Evolutionary conservation across 78 protist genomes (phyloP), one percentile per base, ranked within the genome.

Genomic region (Dictyostelium capitatum): DNA sequence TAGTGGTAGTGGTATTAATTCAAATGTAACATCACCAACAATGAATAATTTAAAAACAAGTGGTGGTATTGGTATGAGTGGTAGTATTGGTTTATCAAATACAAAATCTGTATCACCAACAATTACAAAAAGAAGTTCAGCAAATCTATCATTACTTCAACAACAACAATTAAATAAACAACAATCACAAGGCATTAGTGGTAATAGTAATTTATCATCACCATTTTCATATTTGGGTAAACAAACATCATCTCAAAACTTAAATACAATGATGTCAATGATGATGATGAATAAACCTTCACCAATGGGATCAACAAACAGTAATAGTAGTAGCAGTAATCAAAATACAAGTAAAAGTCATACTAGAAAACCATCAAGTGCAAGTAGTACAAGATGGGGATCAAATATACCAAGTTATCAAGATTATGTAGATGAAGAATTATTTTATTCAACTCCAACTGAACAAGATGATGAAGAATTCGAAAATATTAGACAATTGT

Each of bases 351-450:
- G 70, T 20, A 43, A 53, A 43, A 56, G 75, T 20, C 93, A 87
- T 77, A 32, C 83, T 5, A 48, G 93, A 48, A 87, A 74, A 37
- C 59, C 67, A 32, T 53, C 75, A 1, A 28, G 80, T 47, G 37
- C 79, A 32, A 23, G 57, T 12, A 20, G 50, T 2, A 37, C 92
- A 4, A 30, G 93, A 28, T 87, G 84, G 83, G 93, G 85, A 1
- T 46, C 69, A 0, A 87, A 87, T 50, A 28, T 77, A 32, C 84
- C 82, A 28, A 53, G 74, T 47, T 87, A 87, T 64, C 93, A 87
- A 77, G 93, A 87, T 19, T 87, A 87, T 64, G 93, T 87, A 0
- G 93, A 87, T 77, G 93, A 87, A 6, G 80, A 87, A 32, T 17
- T 87, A 30, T 77, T 87, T 57, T 87, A 87, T 64, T 50, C 83